phyloP scores from a whole-genome alignment of 768 basidiomycete species.

The Rhizopogon vinicolor region DNA sequence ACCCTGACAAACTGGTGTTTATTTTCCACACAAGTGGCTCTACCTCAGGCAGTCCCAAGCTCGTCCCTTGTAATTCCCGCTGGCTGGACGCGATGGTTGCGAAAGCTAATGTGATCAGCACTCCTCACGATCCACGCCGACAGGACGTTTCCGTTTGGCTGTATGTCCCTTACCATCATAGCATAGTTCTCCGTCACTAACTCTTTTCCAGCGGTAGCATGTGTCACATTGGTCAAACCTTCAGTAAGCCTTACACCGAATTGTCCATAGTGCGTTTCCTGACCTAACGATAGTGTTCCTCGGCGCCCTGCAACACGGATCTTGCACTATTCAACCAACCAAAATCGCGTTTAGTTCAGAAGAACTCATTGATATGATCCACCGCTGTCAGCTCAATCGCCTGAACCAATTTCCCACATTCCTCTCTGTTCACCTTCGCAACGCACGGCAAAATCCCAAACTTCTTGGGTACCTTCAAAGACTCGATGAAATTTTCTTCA shows the following conservation, averaged over 20 bases:
- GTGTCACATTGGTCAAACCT: conserved; percentile 77
- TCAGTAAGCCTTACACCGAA: conserved; percentile 46
- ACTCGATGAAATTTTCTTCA: conserved; percentile 63
- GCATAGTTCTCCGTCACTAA: conserved; percentile 27
- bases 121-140: conserved; percentile 42
- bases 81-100: conserved; percentile 60
- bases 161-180: conserved; percentile 38
- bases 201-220: conserved; percentile 63
- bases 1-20: conserved; percentile 46
- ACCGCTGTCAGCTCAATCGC: conserved; percentile 62
- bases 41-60: conserved; percentile 79
- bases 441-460: conserved; percentile 54
- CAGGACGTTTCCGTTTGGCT: conserved; percentile 73
- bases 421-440: conserved; percentile 58
- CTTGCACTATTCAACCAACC: conserved; percentile 70
- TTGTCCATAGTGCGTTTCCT: conserved; percentile 17
- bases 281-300: conserved; percentile 51
- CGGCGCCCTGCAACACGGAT: conserved; percentile 65
- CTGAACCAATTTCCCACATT: conserved; percentile 73
- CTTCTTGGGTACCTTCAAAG: conserved; percentile 50
- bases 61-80: conserved; percentile 63
- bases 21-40: conserved; percentile 81
- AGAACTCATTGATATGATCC: conserved; percentile 71
- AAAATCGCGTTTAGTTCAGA: conserved; percentile 58
- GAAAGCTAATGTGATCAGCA: conserved; percentile 54